Base-by-base conservation (phyloP, 2,329 filamentous ascomycete species). In the Didymella pomorum region DNA sequence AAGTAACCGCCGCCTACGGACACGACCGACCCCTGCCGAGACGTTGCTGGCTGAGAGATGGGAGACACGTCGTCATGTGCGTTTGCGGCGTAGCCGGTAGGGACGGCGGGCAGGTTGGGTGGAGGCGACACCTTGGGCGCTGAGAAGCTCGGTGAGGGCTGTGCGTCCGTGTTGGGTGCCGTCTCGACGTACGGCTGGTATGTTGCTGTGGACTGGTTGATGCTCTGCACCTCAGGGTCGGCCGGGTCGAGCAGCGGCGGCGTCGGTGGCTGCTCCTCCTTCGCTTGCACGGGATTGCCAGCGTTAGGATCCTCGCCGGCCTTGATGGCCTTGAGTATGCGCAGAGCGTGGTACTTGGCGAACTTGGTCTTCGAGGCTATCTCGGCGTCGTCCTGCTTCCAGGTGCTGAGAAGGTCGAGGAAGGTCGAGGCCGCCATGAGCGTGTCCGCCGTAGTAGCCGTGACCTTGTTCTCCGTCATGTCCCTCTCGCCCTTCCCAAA, bases 391-490 rank as follows among this genome's bases (percentile, higher is more conserved):
- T 86, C 79, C 6, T 87, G 89, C 60, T 73, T 75, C 93, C 94
- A 99, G 70, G 97, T 90, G 63, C 89, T 89, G 55, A 92, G 85
- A 5, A 98, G 83, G 66, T 97, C 92, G 71, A 98, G 88, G 76
- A 99, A 98, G 0, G 93, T 96, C 0, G 92, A 89, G 0, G 95
- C 92, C 1, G 96, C 95, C 72, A 93, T 90, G 67, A 98, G 96
- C 0, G 93, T 98, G 73, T 96, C 92, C 58, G 92, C 93, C 0
- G 95, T 99, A 84, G 96, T 91, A 69, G 91, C 93, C 48, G 49
- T 93, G 61, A 92, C 93, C 73, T 90, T 93, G 79, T 95, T 89
- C 47, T 90, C 89, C 58, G 88, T 86, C 71, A 98, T 86, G 0
- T 92, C 89, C 55, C 89, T 87, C 71, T 97, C 92, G 4, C 91